A percentile compares a stretch with the other conserved stretches of the same genome.
phyloP scores from a whole-genome alignment of 2,329 filamentous ascomycete genomes.

The Penicillium sp. region DNA sequence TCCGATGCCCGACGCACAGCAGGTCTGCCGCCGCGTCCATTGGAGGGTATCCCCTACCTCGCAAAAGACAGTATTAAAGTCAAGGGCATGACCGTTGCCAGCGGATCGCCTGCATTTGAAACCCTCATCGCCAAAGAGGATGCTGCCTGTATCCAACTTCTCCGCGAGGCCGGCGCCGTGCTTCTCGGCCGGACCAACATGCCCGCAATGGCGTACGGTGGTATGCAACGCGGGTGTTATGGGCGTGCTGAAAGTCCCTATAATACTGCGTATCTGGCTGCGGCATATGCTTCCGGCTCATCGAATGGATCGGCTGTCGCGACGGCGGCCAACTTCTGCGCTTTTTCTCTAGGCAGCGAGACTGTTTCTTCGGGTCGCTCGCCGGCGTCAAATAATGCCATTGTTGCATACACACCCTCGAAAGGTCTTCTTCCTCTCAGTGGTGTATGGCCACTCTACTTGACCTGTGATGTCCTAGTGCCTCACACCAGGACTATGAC shows the following conservation, averaged over 20 bases:
- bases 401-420: constrained; percentile 57
- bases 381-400: constrained; percentile 56
- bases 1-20: constrained; percentile 47
- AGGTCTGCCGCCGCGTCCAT: constrained; percentile 35
- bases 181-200: constrained; percentile 58
- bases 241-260: constrained; percentile 58
- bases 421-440: constrained; percentile 51
- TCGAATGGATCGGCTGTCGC: constrained; percentile 57
- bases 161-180: constrained; percentile 51
- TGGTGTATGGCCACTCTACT: constrained; percentile 56
- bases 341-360: constrained; percentile 55
- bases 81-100: constrained; percentile 52
- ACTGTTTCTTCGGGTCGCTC: constrained; percentile 57
- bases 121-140: constrained; percentile 52
- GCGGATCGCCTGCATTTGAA: constrained; percentile 55
- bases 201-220: constrained; percentile 59
- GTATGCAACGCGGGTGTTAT: constrained; percentile 57
- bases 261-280: constrained; percentile 52
- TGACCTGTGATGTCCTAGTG: constrained; percentile 55
- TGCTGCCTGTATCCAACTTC: constrained; percentile 48
- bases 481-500: constrained; percentile 52
- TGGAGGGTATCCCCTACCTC: constrained; percentile 58
- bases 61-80: constrained; percentile 59
- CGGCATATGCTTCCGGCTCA: constrained; percentile 57
- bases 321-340: constrained; percentile 50